Conservation (phyloP, 345 rosid species). For the Eucalyptus sp. region DNA sequence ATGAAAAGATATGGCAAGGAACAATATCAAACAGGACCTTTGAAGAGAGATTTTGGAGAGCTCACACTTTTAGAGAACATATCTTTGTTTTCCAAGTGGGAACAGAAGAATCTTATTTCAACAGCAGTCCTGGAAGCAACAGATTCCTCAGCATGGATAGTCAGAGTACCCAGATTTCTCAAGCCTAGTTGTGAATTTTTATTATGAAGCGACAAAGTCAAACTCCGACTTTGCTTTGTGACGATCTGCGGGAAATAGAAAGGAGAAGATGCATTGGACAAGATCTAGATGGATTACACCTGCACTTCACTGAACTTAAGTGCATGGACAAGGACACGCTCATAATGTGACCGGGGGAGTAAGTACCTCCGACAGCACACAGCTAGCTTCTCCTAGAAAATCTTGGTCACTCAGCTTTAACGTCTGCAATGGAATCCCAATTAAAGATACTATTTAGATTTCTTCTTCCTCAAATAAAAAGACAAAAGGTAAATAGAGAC, state of each 20-base stretch:
- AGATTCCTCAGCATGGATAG: slow-evolving; percentile 66
- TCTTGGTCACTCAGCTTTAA: slow-evolving; percentile 12
- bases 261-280: not conserved
- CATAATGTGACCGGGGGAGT: not conserved
- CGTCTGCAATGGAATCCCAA: not conserved
- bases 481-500: not conserved
- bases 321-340: not conserved
- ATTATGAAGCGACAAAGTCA: slow-evolving; percentile 39
- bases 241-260: slow-evolving; percentile 28
- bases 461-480: not conserved
- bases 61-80: slow-evolving; percentile 74
- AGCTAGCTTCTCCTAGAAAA: slow-evolving; percentile 71
- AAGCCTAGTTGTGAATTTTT: slow-evolving; percentile 14
- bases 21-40: not conserved
- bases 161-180: slow-evolving; percentile 45
- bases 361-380: slow-evolving; percentile 54
- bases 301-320: not conserved
- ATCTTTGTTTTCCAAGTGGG: slow-evolving; percentile 58
- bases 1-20: not conserved
- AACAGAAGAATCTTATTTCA: slow-evolving; percentile 42
- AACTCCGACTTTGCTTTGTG: slow-evolving; percentile 32
- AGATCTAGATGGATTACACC: slow-evolving; percentile 8
- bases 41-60: not conserved
- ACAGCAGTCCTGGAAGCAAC: slow-evolving; percentile 43
- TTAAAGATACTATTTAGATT: not conserved